A percentile compares a stretch with the other conserved stretches of the same genome.
These are phyloP conservation scores for Ciborinia camelliae DNA, from an alignment of 2,329 filamentous ascomycete species.

Conservation along the genomic window DNA sequence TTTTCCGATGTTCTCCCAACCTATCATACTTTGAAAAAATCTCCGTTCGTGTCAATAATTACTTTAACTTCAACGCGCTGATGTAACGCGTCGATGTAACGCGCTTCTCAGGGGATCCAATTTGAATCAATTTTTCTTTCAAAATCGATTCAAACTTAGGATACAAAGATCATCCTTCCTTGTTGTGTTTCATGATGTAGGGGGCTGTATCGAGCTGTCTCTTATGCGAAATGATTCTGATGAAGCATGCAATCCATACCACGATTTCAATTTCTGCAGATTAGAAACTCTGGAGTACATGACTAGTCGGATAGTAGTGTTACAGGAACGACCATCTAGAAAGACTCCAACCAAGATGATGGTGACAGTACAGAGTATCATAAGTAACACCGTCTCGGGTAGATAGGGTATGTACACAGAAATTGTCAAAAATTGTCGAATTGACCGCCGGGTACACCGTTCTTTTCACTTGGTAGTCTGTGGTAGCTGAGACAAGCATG, in stretches of 20 bases:
- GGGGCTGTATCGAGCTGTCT: not conserved
- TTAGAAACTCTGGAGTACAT: constrained; percentile 18
- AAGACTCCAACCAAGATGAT: constrained; percentile 18
- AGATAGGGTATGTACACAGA: constrained; percentile 1
- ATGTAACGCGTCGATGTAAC: not conserved
- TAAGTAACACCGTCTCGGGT: constrained; percentile 16
- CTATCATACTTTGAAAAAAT: constrained; percentile 12
- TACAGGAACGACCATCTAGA: constrained; percentile 18
- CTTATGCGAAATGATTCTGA: constrained; percentile 12
- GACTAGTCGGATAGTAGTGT: not conserved
- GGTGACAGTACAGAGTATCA: constrained; percentile 8
- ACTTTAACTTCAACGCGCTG: constrained; percentile 7
- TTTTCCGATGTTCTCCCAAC: constrained; percentile 9
- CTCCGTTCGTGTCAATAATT: not conserved
- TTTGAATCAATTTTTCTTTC: not conserved
- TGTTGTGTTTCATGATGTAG: not conserved
- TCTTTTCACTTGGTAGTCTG: not conserved
- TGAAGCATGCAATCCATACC: constrained; percentile 21
- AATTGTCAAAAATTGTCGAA: not conserved
- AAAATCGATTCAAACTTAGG: not conserved
- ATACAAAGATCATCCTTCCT: not conserved
- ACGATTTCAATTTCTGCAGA: constrained; percentile 17
- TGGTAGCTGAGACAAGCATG: constrained; percentile 14
- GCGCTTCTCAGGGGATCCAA: not conserved
- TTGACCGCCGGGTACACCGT: constrained; percentile 8